phyloP scores from a whole-genome alignment of 176 grass and related monocot genomes.

The Bromus sterilis region DNA sequence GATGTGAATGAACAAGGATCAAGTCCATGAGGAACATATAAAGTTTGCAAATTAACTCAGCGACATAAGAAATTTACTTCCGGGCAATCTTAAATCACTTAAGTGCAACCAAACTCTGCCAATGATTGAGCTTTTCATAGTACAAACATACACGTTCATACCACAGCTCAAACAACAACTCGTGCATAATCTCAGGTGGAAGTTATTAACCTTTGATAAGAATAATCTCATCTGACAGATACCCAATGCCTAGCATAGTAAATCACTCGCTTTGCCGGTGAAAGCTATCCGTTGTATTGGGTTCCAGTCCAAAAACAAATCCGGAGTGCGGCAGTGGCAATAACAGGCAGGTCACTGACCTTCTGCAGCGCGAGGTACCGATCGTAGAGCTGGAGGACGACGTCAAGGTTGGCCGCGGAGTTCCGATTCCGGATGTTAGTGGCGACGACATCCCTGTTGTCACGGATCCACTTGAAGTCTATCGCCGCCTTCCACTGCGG shows the following conservation, averaged over 20 bases:
- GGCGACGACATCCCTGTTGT: slow-evolving; percentile 62
- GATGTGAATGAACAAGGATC: not conserved
- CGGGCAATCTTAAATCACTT: not conserved
- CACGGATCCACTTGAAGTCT: slow-evolving; percentile 99
- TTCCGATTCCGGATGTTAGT: slow-evolving; percentile 64
- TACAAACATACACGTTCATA: not conserved
- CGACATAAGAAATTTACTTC: not conserved
- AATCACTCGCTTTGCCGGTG: not conserved
- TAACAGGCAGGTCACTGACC: slow-evolving; percentile 27
- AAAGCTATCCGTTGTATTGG: not conserved
- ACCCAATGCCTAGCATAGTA: not conserved
- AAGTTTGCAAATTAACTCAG: not conserved
- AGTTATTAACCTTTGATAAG: not conserved
- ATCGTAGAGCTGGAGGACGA: slow-evolving; percentile 83
- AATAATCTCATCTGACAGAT: not conserved
- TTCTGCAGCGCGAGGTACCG: slow-evolving; percentile 74
- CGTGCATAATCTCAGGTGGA: not conserved
- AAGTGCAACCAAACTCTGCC: not conserved
- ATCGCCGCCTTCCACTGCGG: slow-evolving; percentile 88
- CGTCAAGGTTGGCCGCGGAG: slow-evolving; percentile 63
- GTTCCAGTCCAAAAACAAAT: not conserved
- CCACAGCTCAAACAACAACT: not conserved
- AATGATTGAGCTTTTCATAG: not conserved
- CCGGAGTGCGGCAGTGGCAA: not conserved
- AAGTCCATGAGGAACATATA: not conserved